phyloP scores from a whole-genome alignment of 2,329 filamentous ascomycete genomes.

The Fusarium drepaniforme region DNA sequence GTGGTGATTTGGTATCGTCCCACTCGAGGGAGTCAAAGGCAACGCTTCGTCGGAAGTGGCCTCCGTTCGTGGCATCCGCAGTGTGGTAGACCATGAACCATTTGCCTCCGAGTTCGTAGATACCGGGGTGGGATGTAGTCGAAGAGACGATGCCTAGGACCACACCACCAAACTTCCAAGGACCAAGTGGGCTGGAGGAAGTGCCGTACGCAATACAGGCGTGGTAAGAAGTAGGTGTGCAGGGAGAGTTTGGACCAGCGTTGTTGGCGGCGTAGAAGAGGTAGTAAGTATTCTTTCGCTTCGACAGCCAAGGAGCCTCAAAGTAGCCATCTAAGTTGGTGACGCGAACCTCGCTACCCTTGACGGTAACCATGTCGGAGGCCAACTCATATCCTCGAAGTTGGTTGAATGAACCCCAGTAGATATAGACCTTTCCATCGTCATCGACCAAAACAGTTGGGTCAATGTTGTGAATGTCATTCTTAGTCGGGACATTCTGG shows the following conservation, averaged over 20 bases:
- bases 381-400: slow-evolving; percentile 50
- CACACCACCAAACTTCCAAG: slow-evolving; percentile 51
- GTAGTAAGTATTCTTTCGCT: slow-evolving; percentile 52
- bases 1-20: slow-evolving; percentile 45
- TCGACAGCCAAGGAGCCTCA: slow-evolving; percentile 55
- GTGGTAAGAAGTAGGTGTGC: slow-evolving; percentile 53
- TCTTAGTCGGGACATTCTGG: slow-evolving; percentile 47
- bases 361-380: slow-evolving; percentile 52
- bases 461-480: slow-evolving; percentile 56
- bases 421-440: slow-evolving; percentile 51
- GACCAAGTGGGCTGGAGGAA: slow-evolving; percentile 48
- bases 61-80: slow-evolving; percentile 49
- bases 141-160: slow-evolving; percentile 52
- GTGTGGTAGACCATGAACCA: slow-evolving; percentile 53
- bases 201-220: slow-evolving; percentile 54
- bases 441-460: slow-evolving; percentile 53
- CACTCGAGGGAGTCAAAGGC: slow-evolving; percentile 50
- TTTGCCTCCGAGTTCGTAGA: slow-evolving; percentile 44
- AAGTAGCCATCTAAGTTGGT: slow-evolving; percentile 49
- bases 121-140: slow-evolving; percentile 53
- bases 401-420: slow-evolving; percentile 53
- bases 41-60: slow-evolving; percentile 52
- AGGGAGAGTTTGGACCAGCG: slow-evolving; percentile 50
- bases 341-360: slow-evolving; percentile 38
- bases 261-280: slow-evolving; percentile 56